phyloP scores from a whole-genome alignment of 2,329 filamentous ascomycete species.

The Stachybotrys echinatus region DNA sequence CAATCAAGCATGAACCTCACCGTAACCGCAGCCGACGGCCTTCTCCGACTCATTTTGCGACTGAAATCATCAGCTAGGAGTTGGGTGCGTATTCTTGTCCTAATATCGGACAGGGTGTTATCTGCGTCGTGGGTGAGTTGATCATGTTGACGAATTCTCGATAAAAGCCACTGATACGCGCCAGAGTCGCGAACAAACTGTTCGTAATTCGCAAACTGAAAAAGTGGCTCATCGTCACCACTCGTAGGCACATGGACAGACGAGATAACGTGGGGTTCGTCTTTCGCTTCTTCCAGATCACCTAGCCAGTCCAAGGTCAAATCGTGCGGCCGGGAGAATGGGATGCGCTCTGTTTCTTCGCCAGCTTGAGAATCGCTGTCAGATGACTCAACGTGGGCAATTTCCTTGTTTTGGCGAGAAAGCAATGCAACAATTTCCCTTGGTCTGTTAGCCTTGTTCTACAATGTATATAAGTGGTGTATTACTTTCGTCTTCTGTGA shows the following conservation, averaged over 20 bases:
- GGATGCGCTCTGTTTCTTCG: neutral
- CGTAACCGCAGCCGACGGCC: neutral
- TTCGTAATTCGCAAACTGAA: neutral
- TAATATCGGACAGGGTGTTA: neutral
- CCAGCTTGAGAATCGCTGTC: neutral
- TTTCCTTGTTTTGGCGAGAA: neutral
- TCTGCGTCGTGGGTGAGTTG: neutral
- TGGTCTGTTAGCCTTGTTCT: neutral
- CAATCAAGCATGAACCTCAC: neutral
- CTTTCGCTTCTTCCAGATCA: neutral
- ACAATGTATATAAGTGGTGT: neutral
- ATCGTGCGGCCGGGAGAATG: neutral
- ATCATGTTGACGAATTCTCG: neutral
- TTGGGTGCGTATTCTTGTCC: neutral
- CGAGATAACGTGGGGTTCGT: neutral
- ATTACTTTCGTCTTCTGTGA: neutral
- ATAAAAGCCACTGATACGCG: neutral
- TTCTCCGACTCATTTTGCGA: neutral
- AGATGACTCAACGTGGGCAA: neutral
- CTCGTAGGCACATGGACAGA: too few species aligned
- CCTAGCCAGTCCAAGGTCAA: neutral
- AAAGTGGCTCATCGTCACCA: neutral
- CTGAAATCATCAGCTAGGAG: neutral
- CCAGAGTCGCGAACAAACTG: neutral
- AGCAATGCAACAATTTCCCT: neutral